Base-by-base conservation (phyloP, 305 asterid genomes). In the Solanum hybrid region DNA sequence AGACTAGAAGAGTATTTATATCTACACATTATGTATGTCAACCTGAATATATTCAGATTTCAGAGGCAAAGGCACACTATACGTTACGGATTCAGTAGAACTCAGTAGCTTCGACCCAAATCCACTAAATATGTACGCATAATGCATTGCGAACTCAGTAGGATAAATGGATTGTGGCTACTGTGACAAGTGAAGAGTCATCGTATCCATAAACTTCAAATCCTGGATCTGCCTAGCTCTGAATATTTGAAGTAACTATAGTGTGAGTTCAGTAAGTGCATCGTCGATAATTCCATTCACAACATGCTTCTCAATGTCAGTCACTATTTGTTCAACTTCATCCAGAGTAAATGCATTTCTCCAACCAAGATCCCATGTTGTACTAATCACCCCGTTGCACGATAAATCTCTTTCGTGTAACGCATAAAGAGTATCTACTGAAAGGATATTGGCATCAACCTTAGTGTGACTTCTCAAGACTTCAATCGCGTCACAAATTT, bases 281-380 rank as follows among this genome's bases (percentile, higher is more conserved):
- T 92, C 97, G 67, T 91, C 94, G 46, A 95, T 90, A 28, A 95
- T 69, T 82, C 93, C 96, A 91, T 89, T 91, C 83, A 95, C 87
- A 89, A 94, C 77, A n/a, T 89, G 88, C 90, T 93, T 91, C 92
- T 96, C 95, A 61, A 95, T 87, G 79, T 92, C 93, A 86, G 46
- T 78, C 90, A 94, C 95, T 18, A 95, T 92, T 89, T 92, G 92
- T 61, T 94, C 93, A 89, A 96, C 91, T 86, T 93, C 96, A 88
- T 92, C 94, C n/a, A 28, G 74, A 82, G 91, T 89, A 42, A 90
- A 91, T 26, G 94, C 94, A 34, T 83, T 92, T 79, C 91, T 91
- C 98, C 98, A 96, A 24, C 98, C 97, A 67, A 89, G 79, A 91
- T 94, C 95, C 98, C 98, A 95, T 4, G 87, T 89, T n/a, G 96